phyloP scores from a whole-genome alignment of 352 stramenopile species.

The Blastocystis sp. region DNA sequence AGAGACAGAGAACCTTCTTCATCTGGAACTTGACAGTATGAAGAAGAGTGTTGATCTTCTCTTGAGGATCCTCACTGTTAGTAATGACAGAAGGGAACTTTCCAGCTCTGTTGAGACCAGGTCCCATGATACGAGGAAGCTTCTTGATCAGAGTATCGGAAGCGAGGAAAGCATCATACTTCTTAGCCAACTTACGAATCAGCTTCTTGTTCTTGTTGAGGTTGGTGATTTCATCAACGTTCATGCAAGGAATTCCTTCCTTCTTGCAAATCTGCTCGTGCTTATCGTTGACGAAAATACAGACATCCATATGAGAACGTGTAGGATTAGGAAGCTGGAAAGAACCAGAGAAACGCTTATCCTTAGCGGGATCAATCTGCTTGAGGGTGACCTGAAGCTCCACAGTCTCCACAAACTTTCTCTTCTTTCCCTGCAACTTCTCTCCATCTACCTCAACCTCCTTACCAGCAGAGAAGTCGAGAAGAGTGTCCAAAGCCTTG shows the following conservation, averaged over 20 bases:
- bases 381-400: conserved; percentile 97
- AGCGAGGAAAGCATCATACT: conserved; percentile 98
- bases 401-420: conserved; percentile 98
- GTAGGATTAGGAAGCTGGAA: conserved; percentile 95
- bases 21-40: conserved; percentile 99
- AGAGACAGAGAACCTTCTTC: conserved; percentile 99
- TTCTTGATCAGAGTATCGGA: conserved; percentile 99
- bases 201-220: conserved; percentile 99
- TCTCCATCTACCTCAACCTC: conserved; percentile 76
- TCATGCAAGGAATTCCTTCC: conserved; percentile 95
- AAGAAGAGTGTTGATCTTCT: conserved; percentile 91
- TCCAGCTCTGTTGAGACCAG: conserved; percentile 92
- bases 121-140: conserved; percentile 97
- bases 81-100: conserved; percentile 98
- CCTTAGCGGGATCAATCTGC: conserved; percentile 99
- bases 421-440: conserved; percentile 96
- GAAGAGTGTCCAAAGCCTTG: conserved; percentile 90
- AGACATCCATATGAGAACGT: conserved; percentile 89
- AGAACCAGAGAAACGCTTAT: conserved; percentile 99
- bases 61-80: conserved; percentile 88
- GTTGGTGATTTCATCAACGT: conserved; percentile 98
- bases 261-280: conserved; percentile 97
- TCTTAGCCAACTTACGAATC: conserved; percentile 99
- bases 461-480: conserved; percentile 87
- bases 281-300: conserved; percentile 95